Percentiles rank a stretch among this genome's conserved stretches.
Evolutionary conservation across 768 basidiomycete species (phyloP).

Genomic region (Boletales sp.): DNA sequence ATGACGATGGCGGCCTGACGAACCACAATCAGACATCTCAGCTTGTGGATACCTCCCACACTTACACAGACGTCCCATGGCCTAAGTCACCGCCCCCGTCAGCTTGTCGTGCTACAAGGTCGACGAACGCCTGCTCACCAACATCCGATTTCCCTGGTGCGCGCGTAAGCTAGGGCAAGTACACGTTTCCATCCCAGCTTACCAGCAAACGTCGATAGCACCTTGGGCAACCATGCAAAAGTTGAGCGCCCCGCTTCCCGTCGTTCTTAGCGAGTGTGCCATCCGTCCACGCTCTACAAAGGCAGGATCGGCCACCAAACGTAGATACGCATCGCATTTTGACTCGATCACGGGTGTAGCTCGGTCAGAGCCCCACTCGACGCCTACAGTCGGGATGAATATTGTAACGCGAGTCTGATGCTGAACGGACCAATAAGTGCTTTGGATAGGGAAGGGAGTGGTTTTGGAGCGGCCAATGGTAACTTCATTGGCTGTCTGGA

Average conservation of each 20-base stretch:
- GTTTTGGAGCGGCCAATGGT: constrained; percentile 61
- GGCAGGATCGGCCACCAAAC: constrained; percentile 67
- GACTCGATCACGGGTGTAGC: constrained; percentile 47
- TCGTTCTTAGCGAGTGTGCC: constrained; percentile 77
- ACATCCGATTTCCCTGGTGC: constrained; percentile 73
- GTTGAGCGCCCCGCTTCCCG: constrained; percentile 84
- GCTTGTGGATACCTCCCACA: constrained; percentile 1
- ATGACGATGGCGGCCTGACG: constrained; percentile 79
- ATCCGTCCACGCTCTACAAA: constrained; percentile 63
- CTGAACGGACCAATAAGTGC: constrained; percentile 56
- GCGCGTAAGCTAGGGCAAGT: neutral
- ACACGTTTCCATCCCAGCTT: constrained; percentile 13
- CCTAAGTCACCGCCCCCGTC: constrained; percentile 25
- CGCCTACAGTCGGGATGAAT: constrained; percentile 37
- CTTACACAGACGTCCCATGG: constrained; percentile 84
- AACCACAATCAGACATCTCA: neutral
- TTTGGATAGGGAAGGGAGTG: constrained; percentile 65
- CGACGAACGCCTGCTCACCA: constrained; percentile 36
- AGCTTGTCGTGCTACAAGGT: neutral
- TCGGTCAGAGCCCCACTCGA: constrained; percentile 90
- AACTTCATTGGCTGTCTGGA: constrained; percentile 47
- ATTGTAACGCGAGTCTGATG: neutral
- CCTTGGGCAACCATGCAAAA: constrained; percentile 87
- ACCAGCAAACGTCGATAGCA: constrained; percentile 85
- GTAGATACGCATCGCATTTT: constrained; percentile 67